phyloP scores from a whole-genome alignment of 495 filamentous ascomycete species.

The Trichoderma virens region DNA sequence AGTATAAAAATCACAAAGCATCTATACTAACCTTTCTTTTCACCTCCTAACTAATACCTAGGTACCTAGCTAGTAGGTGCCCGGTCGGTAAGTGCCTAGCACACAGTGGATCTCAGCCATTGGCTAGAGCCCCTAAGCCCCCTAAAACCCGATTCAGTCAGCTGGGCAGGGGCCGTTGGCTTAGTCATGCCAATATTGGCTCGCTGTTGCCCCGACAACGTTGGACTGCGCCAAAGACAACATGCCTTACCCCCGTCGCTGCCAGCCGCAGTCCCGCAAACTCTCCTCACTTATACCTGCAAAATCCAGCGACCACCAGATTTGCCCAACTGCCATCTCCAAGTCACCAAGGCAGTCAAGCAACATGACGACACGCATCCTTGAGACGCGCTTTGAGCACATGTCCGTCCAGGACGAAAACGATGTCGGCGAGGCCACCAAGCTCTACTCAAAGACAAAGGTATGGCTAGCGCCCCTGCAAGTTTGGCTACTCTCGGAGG shows the following conservation, averaged over 20 bases:
- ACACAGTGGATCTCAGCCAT: no score
- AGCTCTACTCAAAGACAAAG: slow-evolving; percentile 59
- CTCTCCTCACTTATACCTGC: not conserved
- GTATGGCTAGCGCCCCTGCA: slow-evolving; percentile 32
- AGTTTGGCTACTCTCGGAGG: not conserved
- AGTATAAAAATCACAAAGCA: no score
- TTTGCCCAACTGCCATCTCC: not conserved
- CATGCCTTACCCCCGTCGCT: not conserved
- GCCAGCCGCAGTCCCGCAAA: not conserved
- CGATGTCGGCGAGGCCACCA: slow-evolving; percentile 43
- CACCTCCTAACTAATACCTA: no score
- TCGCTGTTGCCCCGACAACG: not conserved
- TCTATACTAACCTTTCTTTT: no score
- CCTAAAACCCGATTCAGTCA: no score
- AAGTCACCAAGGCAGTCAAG: not conserved
- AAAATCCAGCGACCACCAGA: not conserved
- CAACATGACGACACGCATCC: slow-evolving; percentile 36
- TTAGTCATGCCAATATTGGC: not conserved
- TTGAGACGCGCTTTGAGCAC: slow-evolving; percentile 77
- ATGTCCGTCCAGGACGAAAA: slow-evolving; percentile 79
- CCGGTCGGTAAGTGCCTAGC: no score
- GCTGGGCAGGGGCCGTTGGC: no score
- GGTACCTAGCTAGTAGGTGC: no score
- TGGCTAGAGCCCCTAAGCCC: no score
- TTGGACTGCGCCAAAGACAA: not conserved